A percentile compares a stretch with the other conserved stretches of the same genome.
These are phyloP conservation scores for Oenanthe javanica DNA, from an alignment of 140 eudicot genomes.

Conservation along the genomic window DNA sequence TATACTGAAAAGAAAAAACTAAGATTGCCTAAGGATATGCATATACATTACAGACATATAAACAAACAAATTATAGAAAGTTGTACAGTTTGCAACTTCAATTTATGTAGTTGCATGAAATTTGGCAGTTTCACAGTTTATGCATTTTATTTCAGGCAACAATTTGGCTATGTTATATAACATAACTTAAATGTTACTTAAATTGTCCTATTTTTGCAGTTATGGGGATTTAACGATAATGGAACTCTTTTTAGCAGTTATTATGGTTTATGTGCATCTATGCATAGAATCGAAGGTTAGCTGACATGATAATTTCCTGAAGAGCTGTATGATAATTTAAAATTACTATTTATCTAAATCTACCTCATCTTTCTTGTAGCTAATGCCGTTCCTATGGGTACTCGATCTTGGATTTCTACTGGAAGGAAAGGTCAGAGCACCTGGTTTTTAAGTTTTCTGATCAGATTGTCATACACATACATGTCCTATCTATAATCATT, in stretches of 20 bases:
- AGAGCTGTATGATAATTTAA: not conserved
- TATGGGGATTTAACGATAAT: constrained; percentile 68
- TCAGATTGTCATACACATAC: not conserved
- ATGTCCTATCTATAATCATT: no score
- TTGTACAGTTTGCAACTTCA: not conserved
- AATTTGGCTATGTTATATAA: not conserved
- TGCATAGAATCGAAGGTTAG: constrained; percentile 40
- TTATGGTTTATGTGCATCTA: constrained; percentile 78
- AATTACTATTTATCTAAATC: not conserved
- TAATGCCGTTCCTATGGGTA: constrained; percentile 36
- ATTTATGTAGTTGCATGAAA: not conserved
- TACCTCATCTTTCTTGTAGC: constrained; percentile 27
- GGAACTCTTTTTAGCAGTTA: constrained; percentile 81
- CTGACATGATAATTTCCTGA: not conserved
- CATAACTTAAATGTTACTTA: not conserved
- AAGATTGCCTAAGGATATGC: not conserved
- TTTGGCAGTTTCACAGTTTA: not conserved
- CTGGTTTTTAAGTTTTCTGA: not conserved
- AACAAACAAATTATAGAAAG: not conserved
- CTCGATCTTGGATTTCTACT: constrained; percentile 83
- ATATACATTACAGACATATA: not conserved
- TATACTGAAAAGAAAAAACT: not conserved
- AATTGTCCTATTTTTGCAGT: constrained; percentile 28
- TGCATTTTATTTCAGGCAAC: not conserved
- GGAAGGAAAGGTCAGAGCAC: constrained; percentile 56